A percentile compares a stretch with the other conserved stretches of the same genome.
These are phyloP conservation scores for Nemophila menziesii DNA, from an alignment of 257 asterid species.

Conservation along the genomic window DNA sequence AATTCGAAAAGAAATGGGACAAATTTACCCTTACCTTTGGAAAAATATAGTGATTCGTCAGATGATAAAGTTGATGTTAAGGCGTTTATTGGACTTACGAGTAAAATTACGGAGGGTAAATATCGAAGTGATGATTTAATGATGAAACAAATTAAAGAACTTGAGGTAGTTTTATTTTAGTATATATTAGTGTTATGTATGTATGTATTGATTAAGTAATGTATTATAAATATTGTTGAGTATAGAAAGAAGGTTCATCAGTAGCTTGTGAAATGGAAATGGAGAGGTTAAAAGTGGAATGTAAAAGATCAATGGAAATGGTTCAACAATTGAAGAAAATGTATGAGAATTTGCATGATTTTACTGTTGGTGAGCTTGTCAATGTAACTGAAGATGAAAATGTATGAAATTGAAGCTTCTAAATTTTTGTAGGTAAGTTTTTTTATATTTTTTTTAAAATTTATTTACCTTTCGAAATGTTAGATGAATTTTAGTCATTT, in stretches of 20 bases:
- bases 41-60: constrained; percentile 39
- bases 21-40: constrained; percentile 51
- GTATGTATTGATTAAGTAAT: not conserved
- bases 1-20: constrained; percentile 29
- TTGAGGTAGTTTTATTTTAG: constrained; percentile 39
- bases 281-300: constrained; percentile 49
- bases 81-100: constrained; percentile 32
- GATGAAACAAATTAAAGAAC: constrained; percentile 69
- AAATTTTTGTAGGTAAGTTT: constrained; percentile 2
- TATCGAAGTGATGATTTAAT: constrained; percentile 42
- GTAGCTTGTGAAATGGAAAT: constrained; percentile 69
- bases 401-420: constrained; percentile 9
- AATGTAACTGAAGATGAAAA: constrained; percentile 29
- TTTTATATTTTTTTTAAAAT: not conserved
- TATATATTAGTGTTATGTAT: not conserved
- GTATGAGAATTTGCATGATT: constrained; percentile 47
- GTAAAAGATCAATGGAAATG: constrained; percentile 43
- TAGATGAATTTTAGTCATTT: too few relatives aligned
- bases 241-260: constrained; percentile 64
- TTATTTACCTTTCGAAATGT: too few relatives aligned
- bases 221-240: not conserved
- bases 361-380: constrained; percentile 58
- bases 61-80: constrained; percentile 36
- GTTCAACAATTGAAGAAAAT: constrained; percentile 50
- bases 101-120: constrained; percentile 26